phyloP scores from a whole-genome alignment of 2,329 filamentous ascomycete species.

The Cytospora leucostoma region DNA sequence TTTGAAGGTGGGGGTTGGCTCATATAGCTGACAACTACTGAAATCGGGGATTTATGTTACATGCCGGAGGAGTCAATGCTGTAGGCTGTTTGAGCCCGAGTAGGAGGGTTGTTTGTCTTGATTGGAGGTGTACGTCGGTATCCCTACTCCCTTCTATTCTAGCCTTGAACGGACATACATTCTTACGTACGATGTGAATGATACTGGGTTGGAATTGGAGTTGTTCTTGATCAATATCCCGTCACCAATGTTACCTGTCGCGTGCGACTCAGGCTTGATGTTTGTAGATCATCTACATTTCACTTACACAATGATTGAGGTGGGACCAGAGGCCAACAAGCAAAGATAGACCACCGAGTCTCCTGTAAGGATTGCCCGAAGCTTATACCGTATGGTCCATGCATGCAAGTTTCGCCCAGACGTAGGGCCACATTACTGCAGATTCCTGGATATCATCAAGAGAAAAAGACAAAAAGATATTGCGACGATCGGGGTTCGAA shows the following conservation, averaged over 20 bases:
- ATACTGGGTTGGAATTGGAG: conserved; percentile 5
- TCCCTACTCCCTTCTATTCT: conserved; percentile 4
- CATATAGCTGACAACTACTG: neutral
- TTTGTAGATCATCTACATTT: no score
- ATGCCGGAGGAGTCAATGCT: neutral
- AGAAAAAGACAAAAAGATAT: conserved; percentile 10
- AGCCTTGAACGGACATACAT: conserved; percentile 12
- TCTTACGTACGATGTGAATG: conserved; percentile 5
- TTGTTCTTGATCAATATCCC: neutral
- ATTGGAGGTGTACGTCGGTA: neutral
- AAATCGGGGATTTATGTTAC: neutral
- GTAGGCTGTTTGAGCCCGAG: neutral
- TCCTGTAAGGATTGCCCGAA: neutral
- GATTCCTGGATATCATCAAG: no score
- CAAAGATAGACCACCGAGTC: neutral
- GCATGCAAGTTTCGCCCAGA: neutral
- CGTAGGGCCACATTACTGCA: neutral
- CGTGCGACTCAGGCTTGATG: no score
- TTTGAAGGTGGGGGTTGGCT: neutral
- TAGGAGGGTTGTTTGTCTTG: neutral
- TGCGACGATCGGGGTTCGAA: conserved; percentile 33
- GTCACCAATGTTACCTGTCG: neutral
- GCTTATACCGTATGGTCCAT: neutral
- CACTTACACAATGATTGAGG: neutral
- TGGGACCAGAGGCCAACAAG: neutral